phyloP scores from a whole-genome alignment of 1,139 yeast genomes.

The Kodamaea ohmeri region DNA sequence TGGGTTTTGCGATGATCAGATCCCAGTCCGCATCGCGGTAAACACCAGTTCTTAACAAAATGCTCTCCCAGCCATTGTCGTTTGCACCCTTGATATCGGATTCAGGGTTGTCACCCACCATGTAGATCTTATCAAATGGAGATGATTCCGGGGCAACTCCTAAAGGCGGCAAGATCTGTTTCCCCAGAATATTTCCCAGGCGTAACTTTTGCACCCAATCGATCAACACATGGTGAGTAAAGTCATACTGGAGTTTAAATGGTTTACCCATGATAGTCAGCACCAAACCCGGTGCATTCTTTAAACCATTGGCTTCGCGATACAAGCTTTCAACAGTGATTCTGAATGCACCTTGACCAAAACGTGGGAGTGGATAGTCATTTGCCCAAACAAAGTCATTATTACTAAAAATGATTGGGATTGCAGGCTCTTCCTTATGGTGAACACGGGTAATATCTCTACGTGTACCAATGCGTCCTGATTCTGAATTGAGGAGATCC shows the following conservation, averaged over 20 bases:
- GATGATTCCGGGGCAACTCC: constrained; percentile 33
- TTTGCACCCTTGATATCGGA: constrained; percentile 91
- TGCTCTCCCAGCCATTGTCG: constrained; percentile 81
- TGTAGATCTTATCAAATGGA: constrained; percentile 61
- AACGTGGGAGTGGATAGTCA: constrained; percentile 73
- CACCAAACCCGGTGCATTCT: constrained; percentile 37
- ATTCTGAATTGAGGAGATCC: constrained; percentile 65
- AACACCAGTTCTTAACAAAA: constrained; percentile 85
- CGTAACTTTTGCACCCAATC: constrained; percentile 52
- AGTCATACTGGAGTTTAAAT: constrained; percentile 73
- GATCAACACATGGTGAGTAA: constrained; percentile 68
- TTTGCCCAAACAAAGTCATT: constrained; percentile 91
- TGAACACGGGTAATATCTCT: constrained; percentile 24
- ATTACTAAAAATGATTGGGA: constrained; percentile 84
- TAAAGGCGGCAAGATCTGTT: constrained; percentile 37
- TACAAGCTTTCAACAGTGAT: constrained; percentile 64
- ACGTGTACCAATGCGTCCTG: constrained; percentile 66
- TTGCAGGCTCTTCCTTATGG: constrained; percentile 45
- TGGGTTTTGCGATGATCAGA: constrained; percentile 37
- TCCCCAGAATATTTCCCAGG: constrained; percentile 21
- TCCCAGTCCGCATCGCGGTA: constrained; percentile 65
- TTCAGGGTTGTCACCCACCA: constrained; percentile 97
- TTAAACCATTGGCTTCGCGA: constrained; percentile 51
- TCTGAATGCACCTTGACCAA: constrained; percentile 91
- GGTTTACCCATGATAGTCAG: constrained; percentile 84